Base-by-base conservation (phyloP, 2,329 filamentous ascomycete species). In the Diaporthe velutina region DNA sequence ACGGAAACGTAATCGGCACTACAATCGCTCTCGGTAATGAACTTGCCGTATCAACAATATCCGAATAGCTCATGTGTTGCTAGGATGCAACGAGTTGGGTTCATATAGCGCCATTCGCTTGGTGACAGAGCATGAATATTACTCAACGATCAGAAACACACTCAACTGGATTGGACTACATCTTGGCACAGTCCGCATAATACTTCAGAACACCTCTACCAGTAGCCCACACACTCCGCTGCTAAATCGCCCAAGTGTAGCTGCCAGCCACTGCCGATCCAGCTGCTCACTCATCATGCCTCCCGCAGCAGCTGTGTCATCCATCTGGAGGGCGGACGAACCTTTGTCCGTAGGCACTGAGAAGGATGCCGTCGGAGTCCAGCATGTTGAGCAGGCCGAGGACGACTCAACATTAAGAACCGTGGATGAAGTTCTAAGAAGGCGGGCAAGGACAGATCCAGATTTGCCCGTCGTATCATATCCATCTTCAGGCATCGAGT, bases 391-490 rank as follows among this genome's bases (percentile, higher is more conserved):
- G n/a, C 45, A 67, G 28, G 33, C 33, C 7, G 74, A 74, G 50
- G 76, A 77, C 33, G 73, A 64, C 35, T 52, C 72, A 13, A 25
- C 57, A 17, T 60, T 76, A 12, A 72, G 76, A 33, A 85, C 84
- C 1, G 80, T 86, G 40, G 84, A 86, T 70, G 83, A 82, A 28
- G 79, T 86, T 15, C 77, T 86, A 7, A 81, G 84, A 12, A 79
- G 82, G 3, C 80, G 85, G 40, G 84, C 84, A 17, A 78, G 79
- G 3, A 77, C 79, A 12, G 78, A 81, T n/a, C 79, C 83, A 1
- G 76, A 85, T 70, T 77, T 81, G 3, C 82, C 82, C 25, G 81
- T 86, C 15, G 79, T 87, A 4, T 85, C 84, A 0, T 88, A 88
- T 68, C 86, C 87, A 3, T 82, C 81, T 5, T 82, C 81, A 2